A percentile compares a stretch with the other conserved stretches of the same genome.
phyloP scores from a whole-genome alignment of 2,329 filamentous ascomycete genomes.

The Chaetothyriales sp. region DNA sequence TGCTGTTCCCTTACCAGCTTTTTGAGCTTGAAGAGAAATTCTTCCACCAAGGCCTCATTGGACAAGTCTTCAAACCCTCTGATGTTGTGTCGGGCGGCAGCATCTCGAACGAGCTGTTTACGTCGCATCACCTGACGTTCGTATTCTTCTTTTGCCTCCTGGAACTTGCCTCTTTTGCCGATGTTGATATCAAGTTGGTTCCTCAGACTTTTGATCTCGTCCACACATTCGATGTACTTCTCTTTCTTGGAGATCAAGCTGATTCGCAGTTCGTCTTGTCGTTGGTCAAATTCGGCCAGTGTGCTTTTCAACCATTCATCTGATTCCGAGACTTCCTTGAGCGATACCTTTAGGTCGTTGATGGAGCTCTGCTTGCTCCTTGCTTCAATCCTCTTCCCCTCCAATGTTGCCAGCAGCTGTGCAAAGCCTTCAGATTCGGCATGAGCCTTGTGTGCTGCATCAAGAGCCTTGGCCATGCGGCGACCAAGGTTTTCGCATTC shows the following conservation, averaged over 20 bases:
- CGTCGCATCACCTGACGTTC: slow-evolving; percentile 65
- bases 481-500: slow-evolving; percentile 48
- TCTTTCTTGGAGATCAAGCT: slow-evolving; percentile 50
- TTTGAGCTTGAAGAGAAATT: slow-evolving; percentile 65
- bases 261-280: slow-evolving; percentile 50
- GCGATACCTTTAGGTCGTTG: slow-evolving; percentile 53
- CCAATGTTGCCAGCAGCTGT: slow-evolving; percentile 59
- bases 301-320: slow-evolving; percentile 62
- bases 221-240: slow-evolving; percentile 51
- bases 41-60: slow-evolving; percentile 55
- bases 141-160: slow-evolving; percentile 77
- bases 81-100: slow-evolving; percentile 63
- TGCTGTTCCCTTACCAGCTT: slow-evolving; percentile 68
- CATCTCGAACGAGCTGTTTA: slow-evolving; percentile 60
- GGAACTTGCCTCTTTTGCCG: slow-evolving; percentile 51
- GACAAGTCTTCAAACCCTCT: slow-evolving; percentile 72
- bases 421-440: slow-evolving; percentile 61
- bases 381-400: slow-evolving; percentile 62
- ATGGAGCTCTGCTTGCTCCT: slow-evolving; percentile 57
- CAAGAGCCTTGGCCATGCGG: slow-evolving; percentile 30
- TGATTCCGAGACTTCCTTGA: slow-evolving; percentile 64
- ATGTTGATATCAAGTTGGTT: slow-evolving; percentile 27
- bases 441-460: slow-evolving; percentile 51
- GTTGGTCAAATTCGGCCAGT: slow-evolving; percentile 64
- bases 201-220: slow-evolving; percentile 28